Percentiles rank a stretch among this genome's conserved stretches.
Conservation (phyloP, 2,329 filamentous ascomycete species). For the Fusarium sambucinum region DNA sequence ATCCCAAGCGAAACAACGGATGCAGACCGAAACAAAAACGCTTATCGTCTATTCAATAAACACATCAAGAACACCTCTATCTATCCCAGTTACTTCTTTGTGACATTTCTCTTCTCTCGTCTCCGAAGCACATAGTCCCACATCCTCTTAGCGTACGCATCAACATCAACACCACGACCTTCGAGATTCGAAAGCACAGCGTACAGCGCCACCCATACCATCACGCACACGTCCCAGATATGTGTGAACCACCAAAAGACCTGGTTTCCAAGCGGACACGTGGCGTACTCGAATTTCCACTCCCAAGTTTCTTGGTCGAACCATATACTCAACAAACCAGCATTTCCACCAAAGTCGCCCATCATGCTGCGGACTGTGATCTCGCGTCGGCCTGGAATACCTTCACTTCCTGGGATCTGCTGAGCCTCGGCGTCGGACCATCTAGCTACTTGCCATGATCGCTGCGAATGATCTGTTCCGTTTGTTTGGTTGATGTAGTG, state of each 20-base stretch:
- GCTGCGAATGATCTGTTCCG: constrained; percentile 54
- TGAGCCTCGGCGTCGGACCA: constrained; percentile 61
- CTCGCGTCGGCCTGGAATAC: constrained; percentile 78
- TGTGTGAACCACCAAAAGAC: constrained; percentile 96
- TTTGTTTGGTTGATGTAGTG: constrained; percentile 80
- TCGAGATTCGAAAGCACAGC: constrained; percentile 45
- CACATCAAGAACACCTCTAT: constrained; percentile 12
- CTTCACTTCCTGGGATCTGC: constrained; percentile 57
- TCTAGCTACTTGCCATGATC: constrained; percentile 63
- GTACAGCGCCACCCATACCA: constrained; percentile 51
- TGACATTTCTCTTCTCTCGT: constrained; percentile 33
- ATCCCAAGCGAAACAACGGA: constrained; percentile 11
- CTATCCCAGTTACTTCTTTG: constrained; percentile 40
- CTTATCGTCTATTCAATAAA: constrained; percentile 33
- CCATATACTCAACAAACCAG: constrained; percentile 89
- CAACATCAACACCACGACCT: constrained; percentile 53
- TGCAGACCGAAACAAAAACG: constrained; percentile 20
- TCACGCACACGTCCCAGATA: constrained; percentile 71
- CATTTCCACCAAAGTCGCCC: constrained; percentile 94
- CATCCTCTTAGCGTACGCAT: constrained; percentile 42
- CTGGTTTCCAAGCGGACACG: constrained; percentile 84
- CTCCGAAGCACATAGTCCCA: constrained; percentile 23
- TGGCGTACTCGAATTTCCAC: constrained; percentile 85
- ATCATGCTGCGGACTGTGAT: constrained; percentile 98
- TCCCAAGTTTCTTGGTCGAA: constrained; percentile 79